A percentile compares a stretch with the other conserved stretches of the same genome.
These are phyloP conservation scores for Ogataea henricii DNA, from an alignment of 805 yeast genomes.

Conservation along the genomic window DNA sequence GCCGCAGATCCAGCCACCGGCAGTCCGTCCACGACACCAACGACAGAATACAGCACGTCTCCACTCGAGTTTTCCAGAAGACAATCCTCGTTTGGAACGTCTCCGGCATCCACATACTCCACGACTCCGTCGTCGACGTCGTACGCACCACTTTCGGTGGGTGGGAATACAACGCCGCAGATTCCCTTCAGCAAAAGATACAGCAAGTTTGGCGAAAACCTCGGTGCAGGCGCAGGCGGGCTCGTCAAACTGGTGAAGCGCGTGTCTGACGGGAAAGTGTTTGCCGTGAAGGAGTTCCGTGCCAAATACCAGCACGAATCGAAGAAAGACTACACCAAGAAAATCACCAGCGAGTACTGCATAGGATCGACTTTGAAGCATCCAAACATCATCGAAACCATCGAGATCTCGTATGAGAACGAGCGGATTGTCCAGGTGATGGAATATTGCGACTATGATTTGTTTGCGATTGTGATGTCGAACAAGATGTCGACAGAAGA, in stretches of 20 bases:
- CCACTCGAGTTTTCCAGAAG: constrained; percentile 22
- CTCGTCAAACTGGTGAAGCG: constrained; percentile 75
- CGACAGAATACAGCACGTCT: constrained; percentile 24
- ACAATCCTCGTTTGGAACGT: constrained; percentile 12
- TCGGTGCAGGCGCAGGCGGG: constrained; percentile 97
- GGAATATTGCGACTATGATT: constrained; percentile 93
- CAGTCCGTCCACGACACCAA: constrained; percentile 13
- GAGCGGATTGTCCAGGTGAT: constrained; percentile 86
- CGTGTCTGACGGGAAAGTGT: constrained; percentile 64
- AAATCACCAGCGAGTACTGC: constrained; percentile 92
- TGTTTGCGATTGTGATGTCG: constrained; percentile 93
- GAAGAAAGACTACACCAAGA: constrained; percentile 83
- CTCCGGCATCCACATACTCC: constrained; percentile 17
- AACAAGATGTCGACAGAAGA: constrained; percentile 82
- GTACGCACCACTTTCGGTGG: constrained; percentile 31
- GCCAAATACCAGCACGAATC: constrained; percentile 72
- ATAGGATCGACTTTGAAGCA: constrained; percentile 89
- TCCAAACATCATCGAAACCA: constrained; percentile 86
- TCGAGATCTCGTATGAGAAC: constrained; percentile 87
- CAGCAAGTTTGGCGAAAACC: constrained; percentile 77
- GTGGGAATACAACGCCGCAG: constrained; percentile 43
- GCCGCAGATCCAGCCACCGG: constrained; percentile 2
- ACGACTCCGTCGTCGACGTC: constrained; percentile 9
- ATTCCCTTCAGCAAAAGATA: constrained; percentile 75
- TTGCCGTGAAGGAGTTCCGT: constrained; percentile 93